Evolutionary conservation across 164 flowering plant genomes (phyloP), one percentile per base, ranked within the genome.

Genomic region (Annona cherimola): DNA sequence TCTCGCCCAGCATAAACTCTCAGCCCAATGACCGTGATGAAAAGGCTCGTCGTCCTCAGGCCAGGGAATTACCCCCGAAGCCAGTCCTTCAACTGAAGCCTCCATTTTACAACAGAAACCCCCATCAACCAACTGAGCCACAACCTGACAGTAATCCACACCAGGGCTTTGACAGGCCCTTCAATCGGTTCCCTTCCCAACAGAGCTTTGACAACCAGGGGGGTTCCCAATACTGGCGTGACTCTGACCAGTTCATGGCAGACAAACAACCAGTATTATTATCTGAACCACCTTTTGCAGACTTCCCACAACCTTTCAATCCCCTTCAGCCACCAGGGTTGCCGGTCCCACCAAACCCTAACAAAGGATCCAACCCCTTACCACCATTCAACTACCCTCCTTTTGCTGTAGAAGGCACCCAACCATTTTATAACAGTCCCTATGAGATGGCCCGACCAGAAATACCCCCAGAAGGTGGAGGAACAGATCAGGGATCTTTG

Each of bases 401-500:
- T 61, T 88, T 83, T 74, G 85, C 81, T 45, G 42, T 82, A 7
- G 92, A 85, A 63, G 94, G 89, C 69, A 72, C 80, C 71, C 97
- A 85, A 66, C 85, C 78, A 42, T 89, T 81, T 70, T 89, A 80
- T 69, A 76, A 68, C 69, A 69, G n/a, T 35, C 81, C 83, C 40
- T 90, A 80, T 72, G 92, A 89, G 73, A 76, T 83, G 62, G 73
- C 86, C 20, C 77, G 88, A 62, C 78, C 81, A 45, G 93, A 86
- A 63, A 75, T 86, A 54, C 77, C 79, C 4, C 73, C 87, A 26
- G 91, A 89, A 50, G 76, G 69, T 62, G 92, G 86, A 57, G 92
- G 85, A 61, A 42, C 87, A 26, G 92, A 84, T 64, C 98, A 87
- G 69, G 85, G 91, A 14, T 85, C 96, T 65, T 76, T 88, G 73